These are phyloP conservation scores for Trichocomaceae sp. DNA, from an alignment of 2,329 filamentous ascomycete genomes.

Conservation along the genomic window DNA sequence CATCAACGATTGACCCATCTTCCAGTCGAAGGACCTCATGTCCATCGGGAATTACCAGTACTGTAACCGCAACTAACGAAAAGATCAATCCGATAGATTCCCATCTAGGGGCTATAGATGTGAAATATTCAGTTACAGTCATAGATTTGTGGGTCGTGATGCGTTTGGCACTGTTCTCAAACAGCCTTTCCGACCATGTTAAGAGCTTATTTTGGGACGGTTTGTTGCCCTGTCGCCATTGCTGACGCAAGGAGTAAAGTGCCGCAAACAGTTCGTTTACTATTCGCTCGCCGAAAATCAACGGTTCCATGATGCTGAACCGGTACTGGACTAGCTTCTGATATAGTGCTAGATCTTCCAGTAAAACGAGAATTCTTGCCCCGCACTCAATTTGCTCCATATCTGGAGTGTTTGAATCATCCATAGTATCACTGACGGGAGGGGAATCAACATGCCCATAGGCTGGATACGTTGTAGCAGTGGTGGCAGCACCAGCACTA, in stretches of 20 bases:
- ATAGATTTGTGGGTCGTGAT: constrained; percentile 12
- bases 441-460: neutral
- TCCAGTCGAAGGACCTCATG: constrained; percentile 11
- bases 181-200: constrained; percentile 14
- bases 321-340: constrained; percentile 1
- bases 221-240: constrained; percentile 10
- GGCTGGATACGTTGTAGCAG: neutral
- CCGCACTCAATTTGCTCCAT: constrained; percentile 11
- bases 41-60: constrained; percentile 13
- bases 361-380: constrained; percentile 4
- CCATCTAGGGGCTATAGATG: constrained; percentile 14
- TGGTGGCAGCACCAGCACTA: neutral
- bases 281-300: constrained; percentile 7
- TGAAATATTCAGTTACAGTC: constrained; percentile 16
- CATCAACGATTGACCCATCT: constrained; percentile 12
- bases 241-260: neutral
- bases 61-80: constrained; percentile 12
- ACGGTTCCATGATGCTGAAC: constrained; percentile 3
- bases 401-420: neutral
- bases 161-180: constrained; percentile 15
- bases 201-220: constrained; percentile 9
- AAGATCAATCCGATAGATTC: constrained; percentile 17
- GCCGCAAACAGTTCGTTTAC: constrained; percentile 1
- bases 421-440: neutral
- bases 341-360: constrained; percentile 10